Conservation (phyloP, 805 yeast genomes). For the Ogataea naganishii region DNA sequence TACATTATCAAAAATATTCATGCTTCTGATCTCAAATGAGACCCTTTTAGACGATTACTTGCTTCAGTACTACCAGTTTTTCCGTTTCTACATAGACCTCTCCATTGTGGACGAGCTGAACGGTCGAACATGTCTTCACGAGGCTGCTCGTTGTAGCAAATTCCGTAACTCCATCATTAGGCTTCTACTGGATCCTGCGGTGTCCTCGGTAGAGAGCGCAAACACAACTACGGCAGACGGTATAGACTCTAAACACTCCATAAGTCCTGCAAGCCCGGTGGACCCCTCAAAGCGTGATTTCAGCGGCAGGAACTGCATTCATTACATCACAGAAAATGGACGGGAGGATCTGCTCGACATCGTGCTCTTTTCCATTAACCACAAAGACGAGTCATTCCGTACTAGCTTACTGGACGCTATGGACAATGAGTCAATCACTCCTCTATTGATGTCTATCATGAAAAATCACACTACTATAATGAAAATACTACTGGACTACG, state of each 20-base stretch:
- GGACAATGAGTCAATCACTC: slow-evolving; percentile 75
- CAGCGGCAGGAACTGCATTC: slow-evolving; percentile 76
- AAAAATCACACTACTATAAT: slow-evolving; percentile 52
- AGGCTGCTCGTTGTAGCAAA: slow-evolving; percentile 30
- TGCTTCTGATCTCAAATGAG: slow-evolving; percentile 55
- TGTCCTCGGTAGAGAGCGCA: too few species aligned
- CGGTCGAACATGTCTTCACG: slow-evolving; percentile 70
- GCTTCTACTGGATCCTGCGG: slow-evolving; percentile 17
- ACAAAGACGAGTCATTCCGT: slow-evolving; percentile 18
- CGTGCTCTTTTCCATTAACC: slow-evolving; percentile 22
- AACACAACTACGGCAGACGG: slow-evolving; percentile 12
- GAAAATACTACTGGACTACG: slow-evolving; percentile 37
- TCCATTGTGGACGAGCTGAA: slow-evolving; percentile 62
- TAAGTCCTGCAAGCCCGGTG: slow-evolving; percentile 9
- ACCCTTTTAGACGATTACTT: slow-evolving; percentile 57
- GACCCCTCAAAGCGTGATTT: slow-evolving; percentile 37
- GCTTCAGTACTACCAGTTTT: slow-evolving; percentile 38
- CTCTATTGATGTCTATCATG: slow-evolving; percentile 71
- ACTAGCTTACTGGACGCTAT: slow-evolving; percentile 33
- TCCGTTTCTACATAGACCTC: slow-evolving; percentile 50
- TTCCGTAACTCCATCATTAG: slow-evolving; percentile 18
- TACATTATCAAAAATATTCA: slow-evolving; percentile 62
- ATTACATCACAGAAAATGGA: slow-evolving; percentile 68
- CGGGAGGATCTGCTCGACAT: slow-evolving; percentile 33
- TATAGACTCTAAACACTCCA: too few species aligned